phyloP scores from a whole-genome alignment of 2,329 filamentous ascomycete genomes.

The Trichoderma gracile region DNA sequence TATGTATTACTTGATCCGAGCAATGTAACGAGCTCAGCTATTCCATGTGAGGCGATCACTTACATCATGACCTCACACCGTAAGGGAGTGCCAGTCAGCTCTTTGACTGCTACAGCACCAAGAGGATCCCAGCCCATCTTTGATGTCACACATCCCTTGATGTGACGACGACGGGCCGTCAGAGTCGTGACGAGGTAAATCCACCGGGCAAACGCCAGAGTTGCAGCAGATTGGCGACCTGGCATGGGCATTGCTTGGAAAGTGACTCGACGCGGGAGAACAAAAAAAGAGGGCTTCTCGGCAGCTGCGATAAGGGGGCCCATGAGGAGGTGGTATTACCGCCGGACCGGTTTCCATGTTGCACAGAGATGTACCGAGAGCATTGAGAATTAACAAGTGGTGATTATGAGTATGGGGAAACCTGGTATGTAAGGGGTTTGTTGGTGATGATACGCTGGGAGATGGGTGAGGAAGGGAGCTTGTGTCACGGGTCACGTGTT shows the following conservation, averaged over 20 bases:
- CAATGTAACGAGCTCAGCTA: too few relatives aligned
- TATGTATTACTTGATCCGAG: too few relatives aligned
- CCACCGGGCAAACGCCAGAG: neutral
- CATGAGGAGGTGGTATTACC: conserved; percentile 7
- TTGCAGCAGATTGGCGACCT: conserved; percentile 15
- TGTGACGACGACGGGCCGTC: neutral
- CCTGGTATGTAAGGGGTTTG: neutral
- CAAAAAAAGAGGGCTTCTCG: neutral
- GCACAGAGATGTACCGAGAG: neutral
- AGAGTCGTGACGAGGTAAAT: neutral
- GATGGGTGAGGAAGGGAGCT: neutral
- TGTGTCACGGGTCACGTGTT: too few relatives aligned
- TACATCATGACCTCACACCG: too few relatives aligned
- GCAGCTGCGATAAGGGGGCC: neutral
- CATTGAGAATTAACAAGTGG: neutral
- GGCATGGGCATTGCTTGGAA: neutral
- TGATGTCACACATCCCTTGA: neutral
- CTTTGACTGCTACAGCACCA: neutral
- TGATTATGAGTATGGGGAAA: conserved; percentile 11
- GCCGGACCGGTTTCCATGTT: neutral
- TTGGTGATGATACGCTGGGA: neutral
- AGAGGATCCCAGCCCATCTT: neutral
- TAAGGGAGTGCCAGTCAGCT: neutral
- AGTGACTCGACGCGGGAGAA: conserved; percentile 16
- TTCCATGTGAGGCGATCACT: too few relatives aligned